Percentiles rank a stretch among this genome's conserved stretches.
These are phyloP conservation scores for Eurotiales sp. DNA, from an alignment of 2,329 filamentous ascomycete species.

Conservation along the genomic window DNA sequence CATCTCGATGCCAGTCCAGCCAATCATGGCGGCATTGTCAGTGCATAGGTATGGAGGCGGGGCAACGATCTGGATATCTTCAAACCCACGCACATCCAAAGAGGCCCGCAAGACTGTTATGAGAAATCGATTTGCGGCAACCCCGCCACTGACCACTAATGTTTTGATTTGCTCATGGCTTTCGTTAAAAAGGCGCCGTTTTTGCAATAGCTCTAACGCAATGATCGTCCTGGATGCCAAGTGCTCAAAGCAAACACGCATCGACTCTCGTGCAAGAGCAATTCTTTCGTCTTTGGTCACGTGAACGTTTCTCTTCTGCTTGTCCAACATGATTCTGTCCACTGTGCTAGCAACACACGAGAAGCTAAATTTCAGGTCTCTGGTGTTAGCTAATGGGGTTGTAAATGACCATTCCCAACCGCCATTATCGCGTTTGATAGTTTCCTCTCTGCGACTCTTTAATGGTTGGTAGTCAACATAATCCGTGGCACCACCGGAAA, in stretches of 20 bases:
- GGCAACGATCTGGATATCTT: constrained; percentile 60
- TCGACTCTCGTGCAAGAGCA: constrained; percentile 66
- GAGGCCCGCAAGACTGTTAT: constrained; percentile 60
- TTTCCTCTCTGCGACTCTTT: constrained; percentile 55
- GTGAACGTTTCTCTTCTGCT: constrained; percentile 23
- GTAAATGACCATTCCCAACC: constrained; percentile 66
- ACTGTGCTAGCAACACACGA: constrained; percentile 65
- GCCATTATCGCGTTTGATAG: constrained; percentile 43
- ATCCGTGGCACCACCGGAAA: constrained; percentile 47
- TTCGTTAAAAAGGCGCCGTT: neutral
- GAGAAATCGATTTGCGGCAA: constrained; percentile 80
- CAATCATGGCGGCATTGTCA: constrained; percentile 97
- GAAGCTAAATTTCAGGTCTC: constrained; percentile 67
- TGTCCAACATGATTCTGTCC: constrained; percentile 51
- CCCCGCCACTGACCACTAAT: constrained; percentile 83
- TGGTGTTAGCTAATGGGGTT: constrained; percentile 61
- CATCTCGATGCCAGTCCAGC: constrained; percentile 92
- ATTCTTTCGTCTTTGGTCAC: constrained; percentile 60
- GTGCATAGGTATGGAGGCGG: constrained; percentile 80
- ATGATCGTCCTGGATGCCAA: constrained; percentile 70
- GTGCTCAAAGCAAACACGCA: constrained; percentile 85
- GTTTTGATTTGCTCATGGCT: constrained; percentile 45
- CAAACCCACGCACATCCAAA: constrained; percentile 65
- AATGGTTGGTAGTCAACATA: constrained; percentile 57
- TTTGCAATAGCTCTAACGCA: constrained; percentile 52